Base-by-base conservation (phyloP, 352 stramenopile species). In the Globisporangium emineosum region DNA sequence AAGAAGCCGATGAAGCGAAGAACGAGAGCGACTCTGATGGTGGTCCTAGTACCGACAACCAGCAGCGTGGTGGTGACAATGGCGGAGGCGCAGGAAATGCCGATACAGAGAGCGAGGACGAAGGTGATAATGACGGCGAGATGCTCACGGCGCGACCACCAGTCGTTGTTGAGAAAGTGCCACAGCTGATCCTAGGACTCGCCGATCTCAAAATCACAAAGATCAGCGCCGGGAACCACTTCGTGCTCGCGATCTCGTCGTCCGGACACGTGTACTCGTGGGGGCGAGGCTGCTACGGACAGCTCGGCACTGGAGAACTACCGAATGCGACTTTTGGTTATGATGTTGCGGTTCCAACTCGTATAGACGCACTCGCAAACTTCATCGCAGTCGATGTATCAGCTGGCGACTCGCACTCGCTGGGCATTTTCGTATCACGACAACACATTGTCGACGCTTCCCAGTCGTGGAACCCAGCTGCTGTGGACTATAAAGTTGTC, bases 201-300 rank as follows among this genome's bases (percentile, higher is more conserved):
- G 12, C 19, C 32, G 51, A 50, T 10, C 50, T 74, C 19, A 21
- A 19, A 1, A 56, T 91, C 15, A 56, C 72, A 1, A 83, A 83
- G 29, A 32, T 94, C 8, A 75, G 77, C 9, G 69, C 75, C 25
- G 86, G 86, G 6, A 88, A 87, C 56, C 83, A 91, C 62, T 94
- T 91, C 58, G 76, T 67, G 0, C 51, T 90, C 21, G 81, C 78
- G 15, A 63, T 83, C 7, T 79, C 79, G 8, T 59, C 45, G 6
- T 57, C 25, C 15, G 83, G 81, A 0, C 45, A 60, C 19, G 67
- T 81, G 7, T 91, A 81, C 61, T 75, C 76, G 13, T 94, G 86
- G 86, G 86, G 86, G 32, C 69, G 73, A 30, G 77, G 76, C 5
- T 72, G 57, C 49, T 77, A 83, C 37, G 83, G 83, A 1, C 86